These are phyloP conservation scores for Cercospora citrullina DNA, from an alignment of 2,329 filamentous ascomycete species.

Conservation along the genomic window DNA sequence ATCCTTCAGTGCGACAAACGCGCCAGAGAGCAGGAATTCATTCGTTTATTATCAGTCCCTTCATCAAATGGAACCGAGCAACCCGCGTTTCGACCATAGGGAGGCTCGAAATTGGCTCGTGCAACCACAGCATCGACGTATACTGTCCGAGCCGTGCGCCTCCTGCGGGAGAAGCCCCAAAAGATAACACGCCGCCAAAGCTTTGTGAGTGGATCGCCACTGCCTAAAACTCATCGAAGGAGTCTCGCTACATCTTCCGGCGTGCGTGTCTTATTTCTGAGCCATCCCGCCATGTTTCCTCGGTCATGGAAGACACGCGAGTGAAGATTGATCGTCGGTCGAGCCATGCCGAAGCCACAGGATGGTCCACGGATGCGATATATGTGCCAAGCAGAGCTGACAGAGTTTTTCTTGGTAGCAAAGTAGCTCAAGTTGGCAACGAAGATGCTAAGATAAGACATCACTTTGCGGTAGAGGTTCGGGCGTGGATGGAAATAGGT, in stretches of 20 bases:
- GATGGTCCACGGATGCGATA: not conserved
- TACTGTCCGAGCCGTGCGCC: not conserved
- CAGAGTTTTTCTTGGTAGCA: not conserved
- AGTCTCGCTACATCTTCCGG: not conserved
- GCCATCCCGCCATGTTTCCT: not conserved
- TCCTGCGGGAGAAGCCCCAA: not conserved
- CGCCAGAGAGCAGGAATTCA: not conserved
- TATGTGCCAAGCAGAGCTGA: conserved; percentile 17
- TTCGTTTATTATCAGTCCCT: not conserved
- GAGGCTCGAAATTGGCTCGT: not conserved
- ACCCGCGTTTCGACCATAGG: not conserved
- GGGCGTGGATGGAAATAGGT: conserved; percentile 7
- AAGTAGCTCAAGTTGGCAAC: conserved; percentile 32
- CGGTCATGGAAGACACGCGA: not conserved
- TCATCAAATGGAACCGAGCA: not conserved
- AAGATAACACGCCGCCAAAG: not conserved
- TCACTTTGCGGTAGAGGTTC: conserved; percentile 17
- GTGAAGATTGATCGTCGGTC: not conserved
- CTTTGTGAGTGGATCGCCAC: not conserved
- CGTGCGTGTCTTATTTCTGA: not conserved
- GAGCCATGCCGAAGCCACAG: not conserved
- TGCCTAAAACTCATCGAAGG: not conserved
- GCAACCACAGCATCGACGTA: not conserved
- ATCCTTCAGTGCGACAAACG: not conserved
- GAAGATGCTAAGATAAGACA: conserved; percentile 13